Conservation (phyloP, 495 filamentous ascomycete genomes). For the Penicillium dipodomyicola region DNA sequence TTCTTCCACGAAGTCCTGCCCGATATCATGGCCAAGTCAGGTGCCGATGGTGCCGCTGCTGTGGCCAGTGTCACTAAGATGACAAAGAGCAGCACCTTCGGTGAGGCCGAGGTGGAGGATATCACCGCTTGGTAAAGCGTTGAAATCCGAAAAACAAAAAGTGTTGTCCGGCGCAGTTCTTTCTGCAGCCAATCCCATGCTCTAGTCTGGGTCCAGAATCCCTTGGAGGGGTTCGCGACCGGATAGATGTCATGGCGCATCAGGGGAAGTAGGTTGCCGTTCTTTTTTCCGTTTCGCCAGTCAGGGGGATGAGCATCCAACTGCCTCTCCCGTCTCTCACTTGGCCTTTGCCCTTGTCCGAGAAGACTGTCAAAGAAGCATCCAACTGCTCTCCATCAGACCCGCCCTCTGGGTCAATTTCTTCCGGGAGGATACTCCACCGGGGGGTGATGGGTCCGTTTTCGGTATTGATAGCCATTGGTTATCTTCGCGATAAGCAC, state of each 20-base stretch:
- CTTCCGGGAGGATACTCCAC: constrained; percentile 10
- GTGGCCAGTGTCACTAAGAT: constrained; percentile 45
- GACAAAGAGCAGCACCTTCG: constrained; percentile 83
- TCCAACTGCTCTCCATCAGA: constrained; percentile 52
- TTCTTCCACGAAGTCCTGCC: constrained; percentile 82
- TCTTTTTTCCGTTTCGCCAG: constrained; percentile 45
- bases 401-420: constrained; percentile 35
- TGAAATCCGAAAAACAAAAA: not conserved
- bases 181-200: constrained; percentile 38
- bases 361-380: constrained; percentile 51
- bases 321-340: constrained; percentile 44
- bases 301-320: constrained; percentile 51
- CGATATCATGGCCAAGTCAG: constrained; percentile 74
- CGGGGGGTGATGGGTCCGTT: constrained; percentile 31
- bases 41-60: constrained; percentile 36
- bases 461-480: constrained; percentile 10
- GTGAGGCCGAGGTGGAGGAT: constrained; percentile 93
- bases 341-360: constrained; percentile 24
- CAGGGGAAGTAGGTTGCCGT: constrained; percentile 43
- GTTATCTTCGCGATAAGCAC: constrained; percentile 12
- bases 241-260: constrained; percentile 21
- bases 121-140: constrained; percentile 85
- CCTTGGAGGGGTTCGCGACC: constrained; percentile 2
- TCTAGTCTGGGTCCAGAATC: constrained; percentile 20
- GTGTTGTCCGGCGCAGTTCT: constrained; percentile 21